phyloP scores from a whole-genome alignment of 345 rosid species.

The Camelina laxa region DNA sequence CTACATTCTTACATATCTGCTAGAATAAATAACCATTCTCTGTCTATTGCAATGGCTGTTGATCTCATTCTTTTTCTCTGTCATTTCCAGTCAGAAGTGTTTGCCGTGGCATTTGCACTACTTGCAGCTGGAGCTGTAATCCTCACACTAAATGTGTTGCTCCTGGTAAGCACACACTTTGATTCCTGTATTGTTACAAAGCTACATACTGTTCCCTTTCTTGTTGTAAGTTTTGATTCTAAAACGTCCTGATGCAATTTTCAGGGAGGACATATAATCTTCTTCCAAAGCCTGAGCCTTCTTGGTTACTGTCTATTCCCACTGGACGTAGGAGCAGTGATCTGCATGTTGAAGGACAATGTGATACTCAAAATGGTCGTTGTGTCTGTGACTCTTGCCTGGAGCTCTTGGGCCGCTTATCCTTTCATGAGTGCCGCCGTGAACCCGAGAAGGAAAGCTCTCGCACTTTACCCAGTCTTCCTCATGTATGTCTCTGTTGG shows the following conservation, averaged over 20 bases:
- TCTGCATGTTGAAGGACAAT: slow-evolving; percentile 81
- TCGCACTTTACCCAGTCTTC: slow-evolving; percentile 88
- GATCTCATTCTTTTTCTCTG: slow-evolving; percentile 18
- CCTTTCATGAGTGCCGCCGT: slow-evolving; percentile 96
- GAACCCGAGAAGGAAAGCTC: slow-evolving; percentile 85
- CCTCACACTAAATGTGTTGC: slow-evolving; percentile 88
- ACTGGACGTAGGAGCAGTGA: slow-evolving; percentile 77
- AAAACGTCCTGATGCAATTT: slow-evolving; percentile 22
- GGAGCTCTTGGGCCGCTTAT: slow-evolving; percentile 98
- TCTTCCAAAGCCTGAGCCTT: slow-evolving; percentile 87
- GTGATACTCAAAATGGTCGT: slow-evolving; percentile 71
- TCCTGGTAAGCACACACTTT: slow-evolving; percentile 63
- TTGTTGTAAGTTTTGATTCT: background rate
- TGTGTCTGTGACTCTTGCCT: slow-evolving; percentile 73
- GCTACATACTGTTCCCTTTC: background rate
- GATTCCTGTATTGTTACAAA: slow-evolving; percentile 2
- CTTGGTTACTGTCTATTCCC: slow-evolving; percentile 89
- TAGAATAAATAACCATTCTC: background rate
- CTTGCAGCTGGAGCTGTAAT: slow-evolving; percentile 96
- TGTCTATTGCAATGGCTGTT: background rate
- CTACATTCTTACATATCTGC: background rate
- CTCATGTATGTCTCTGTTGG: slow-evolving; percentile 98
- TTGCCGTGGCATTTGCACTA: slow-evolving; percentile 96
- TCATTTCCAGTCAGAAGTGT: slow-evolving; percentile 84
- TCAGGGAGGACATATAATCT: slow-evolving; percentile 91